Conservation (phyloP, 2,329 filamentous ascomycete species). For the Hypomyces perniciosus region DNA sequence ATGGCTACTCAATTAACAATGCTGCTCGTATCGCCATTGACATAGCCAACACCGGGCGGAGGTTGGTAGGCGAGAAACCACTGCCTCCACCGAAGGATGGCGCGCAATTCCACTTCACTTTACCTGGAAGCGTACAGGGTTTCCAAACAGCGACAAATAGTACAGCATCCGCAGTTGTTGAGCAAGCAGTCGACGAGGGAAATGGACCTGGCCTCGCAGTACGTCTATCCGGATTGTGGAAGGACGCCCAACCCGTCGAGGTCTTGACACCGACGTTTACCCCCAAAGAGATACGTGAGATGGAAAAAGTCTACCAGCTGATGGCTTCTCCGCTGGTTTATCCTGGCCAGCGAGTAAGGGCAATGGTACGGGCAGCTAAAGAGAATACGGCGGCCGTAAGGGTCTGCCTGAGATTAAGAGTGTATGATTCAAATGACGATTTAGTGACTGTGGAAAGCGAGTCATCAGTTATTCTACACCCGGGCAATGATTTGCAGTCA, state of each 20-base stretch:
- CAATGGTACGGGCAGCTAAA: not conserved
- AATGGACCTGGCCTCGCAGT: conserved; percentile 5
- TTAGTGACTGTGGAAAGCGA: conserved; percentile 1
- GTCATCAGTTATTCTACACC: not conserved
- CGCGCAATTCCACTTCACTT: conserved; percentile 31
- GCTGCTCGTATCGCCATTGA: conserved; percentile 27
- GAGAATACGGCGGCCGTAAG: not conserved
- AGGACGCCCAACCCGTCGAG: conserved; percentile 2
- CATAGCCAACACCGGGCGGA: conserved; percentile 23
- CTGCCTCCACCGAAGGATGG: conserved; percentile 25
- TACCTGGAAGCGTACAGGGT: conserved; percentile 32
- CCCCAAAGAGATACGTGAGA: conserved; percentile 6
- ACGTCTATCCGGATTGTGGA: not conserved
- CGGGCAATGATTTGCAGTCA: not conserved
- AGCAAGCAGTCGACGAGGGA: not conserved
- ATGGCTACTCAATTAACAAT: conserved; percentile 32
- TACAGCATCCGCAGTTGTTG: not conserved
- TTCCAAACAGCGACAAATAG: conserved; percentile 20
- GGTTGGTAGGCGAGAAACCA: conserved; percentile 17
- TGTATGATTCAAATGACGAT: conserved; percentile 6
- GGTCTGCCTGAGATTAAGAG: conserved; percentile 4
- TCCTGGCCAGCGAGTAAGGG: conserved; percentile 7
- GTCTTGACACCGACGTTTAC: conserved; percentile 11
- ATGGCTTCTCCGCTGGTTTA: conserved; percentile 14
- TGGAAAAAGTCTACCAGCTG: conserved; percentile 10